These are phyloP conservation scores for Sporothrix pseudoabietina DNA, from an alignment of 2,329 filamentous ascomycete species.

Conservation along the genomic window DNA sequence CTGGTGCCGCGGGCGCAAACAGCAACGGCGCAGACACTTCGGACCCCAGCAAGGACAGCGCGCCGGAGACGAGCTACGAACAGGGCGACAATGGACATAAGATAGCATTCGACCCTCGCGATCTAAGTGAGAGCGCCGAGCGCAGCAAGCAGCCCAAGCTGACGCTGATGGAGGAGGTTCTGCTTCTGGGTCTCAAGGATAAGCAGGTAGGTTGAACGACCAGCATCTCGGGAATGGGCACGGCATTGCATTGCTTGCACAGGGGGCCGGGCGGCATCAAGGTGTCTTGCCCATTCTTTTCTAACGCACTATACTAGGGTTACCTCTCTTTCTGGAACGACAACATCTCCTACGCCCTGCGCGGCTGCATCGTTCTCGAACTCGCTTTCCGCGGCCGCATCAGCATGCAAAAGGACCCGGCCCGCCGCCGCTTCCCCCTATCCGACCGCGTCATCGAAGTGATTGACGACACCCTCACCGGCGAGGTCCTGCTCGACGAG, in stretches of 20 bases:
- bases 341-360: slow-evolving; percentile 97
- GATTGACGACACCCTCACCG: slow-evolving; percentile 92
- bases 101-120: slow-evolving; percentile 95
- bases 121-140: slow-evolving; percentile 96
- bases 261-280: background rate
- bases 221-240: background rate
- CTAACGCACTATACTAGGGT: slow-evolving; percentile 59
- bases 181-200: slow-evolving; percentile 94
- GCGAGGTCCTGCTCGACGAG: slow-evolving; percentile 95
- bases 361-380: slow-evolving; percentile 98
- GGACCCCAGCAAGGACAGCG: slow-evolving; percentile 56
- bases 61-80: slow-evolving; percentile 82
- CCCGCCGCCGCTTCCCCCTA: slow-evolving; percentile 86
- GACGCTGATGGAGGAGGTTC: slow-evolving; percentile 97
- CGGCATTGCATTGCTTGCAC: background rate
- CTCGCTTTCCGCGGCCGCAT: slow-evolving; percentile 93
- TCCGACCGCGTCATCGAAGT: slow-evolving; percentile 95
- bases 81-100: slow-evolving; percentile 95
- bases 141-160: slow-evolving; percentile 97
- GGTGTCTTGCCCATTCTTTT: background rate
- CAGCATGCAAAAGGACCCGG: slow-evolving; percentile 97
- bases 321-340: slow-evolving; percentile 99
- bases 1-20: slow-evolving; percentile 55
- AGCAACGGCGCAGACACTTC: slow-evolving; percentile 59
- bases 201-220: slow-evolving; percentile 72